Conservation (phyloP, 164 flowering plant genomes). For the Macadamia integrifolia region DNA sequence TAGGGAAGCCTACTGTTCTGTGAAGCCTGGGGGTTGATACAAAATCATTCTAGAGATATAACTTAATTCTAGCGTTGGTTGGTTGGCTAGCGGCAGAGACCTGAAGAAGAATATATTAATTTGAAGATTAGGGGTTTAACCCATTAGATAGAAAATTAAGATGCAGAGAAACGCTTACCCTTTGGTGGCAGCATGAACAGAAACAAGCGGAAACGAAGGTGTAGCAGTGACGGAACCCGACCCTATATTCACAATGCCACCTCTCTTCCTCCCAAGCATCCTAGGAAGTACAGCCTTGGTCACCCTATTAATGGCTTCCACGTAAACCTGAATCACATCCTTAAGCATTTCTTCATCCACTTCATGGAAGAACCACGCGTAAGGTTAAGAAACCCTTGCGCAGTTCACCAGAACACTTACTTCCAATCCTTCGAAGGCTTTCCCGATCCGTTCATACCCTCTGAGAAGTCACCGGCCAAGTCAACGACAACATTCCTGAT, state of each 20-base stretch:
- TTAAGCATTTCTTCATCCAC: slow-evolving; percentile 32
- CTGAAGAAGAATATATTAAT: too few species aligned
- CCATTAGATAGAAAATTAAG: background rate
- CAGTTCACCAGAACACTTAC: slow-evolving; percentile 76
- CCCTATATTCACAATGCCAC: slow-evolving; percentile 89
- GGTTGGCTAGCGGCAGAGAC: too few species aligned
- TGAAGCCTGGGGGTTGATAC: too few species aligned
- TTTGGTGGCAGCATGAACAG: slow-evolving; percentile 90
- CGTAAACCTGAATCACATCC: slow-evolving; percentile 64
- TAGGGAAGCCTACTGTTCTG: too few species aligned
- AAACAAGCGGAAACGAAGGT: slow-evolving; percentile 81
- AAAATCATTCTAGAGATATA: too few species aligned
- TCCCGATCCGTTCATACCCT: too few species aligned
- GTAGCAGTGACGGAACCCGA: slow-evolving; percentile 78
- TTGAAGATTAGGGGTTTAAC: too few species aligned
- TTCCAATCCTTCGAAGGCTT: slow-evolving; percentile 20
- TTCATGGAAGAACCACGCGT: slow-evolving; percentile 40
- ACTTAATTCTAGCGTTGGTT: too few species aligned
- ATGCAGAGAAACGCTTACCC: slow-evolving; percentile 45
- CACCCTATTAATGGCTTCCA: slow-evolving; percentile 73
- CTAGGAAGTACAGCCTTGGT: slow-evolving; percentile 71
- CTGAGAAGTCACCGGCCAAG: too few species aligned
- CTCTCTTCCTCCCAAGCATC: slow-evolving; percentile 80
- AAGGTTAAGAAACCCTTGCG: slow-evolving; percentile 72
- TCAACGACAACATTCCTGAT: too few species aligned